phyloP scores from a whole-genome alignment of 805 yeast species.

The Teunomyces pallodes region DNA sequence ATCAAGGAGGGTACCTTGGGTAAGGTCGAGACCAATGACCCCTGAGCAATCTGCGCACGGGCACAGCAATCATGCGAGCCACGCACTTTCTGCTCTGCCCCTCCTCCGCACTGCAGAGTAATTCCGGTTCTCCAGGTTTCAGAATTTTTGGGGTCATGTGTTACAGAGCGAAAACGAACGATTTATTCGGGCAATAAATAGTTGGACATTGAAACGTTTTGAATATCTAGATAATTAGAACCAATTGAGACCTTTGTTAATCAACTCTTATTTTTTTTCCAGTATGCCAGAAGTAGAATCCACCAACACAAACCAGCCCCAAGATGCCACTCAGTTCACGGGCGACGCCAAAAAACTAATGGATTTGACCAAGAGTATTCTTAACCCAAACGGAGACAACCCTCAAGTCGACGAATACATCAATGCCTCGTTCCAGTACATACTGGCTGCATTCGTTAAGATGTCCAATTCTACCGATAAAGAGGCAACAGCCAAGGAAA shows the following conservation, averaged over 20 bases:
- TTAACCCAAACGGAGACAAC: conserved; percentile 31
- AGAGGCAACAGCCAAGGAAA: conserved; percentile 32
- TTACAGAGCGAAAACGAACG: background rate
- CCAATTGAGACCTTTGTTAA: background rate
- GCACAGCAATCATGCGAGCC: too few relatives aligned
- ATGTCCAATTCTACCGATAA: conserved; percentile 32
- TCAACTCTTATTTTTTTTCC: background rate
- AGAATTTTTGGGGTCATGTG: background rate
- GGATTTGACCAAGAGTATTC: conserved; percentile 11
- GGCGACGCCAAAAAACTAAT: conserved; percentile 11
- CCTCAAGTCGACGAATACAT: conserved; percentile 27
- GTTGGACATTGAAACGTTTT: background rate
- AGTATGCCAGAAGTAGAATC: background rate
- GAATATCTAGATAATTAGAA: background rate
- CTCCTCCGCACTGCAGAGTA: background rate
- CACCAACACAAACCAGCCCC: background rate
- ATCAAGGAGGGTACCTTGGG: conserved; percentile 2
- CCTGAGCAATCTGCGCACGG: background rate
- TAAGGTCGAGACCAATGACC: conserved; percentile 1
- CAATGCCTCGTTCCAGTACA: conserved; percentile 24
- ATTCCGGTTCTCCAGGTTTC: background rate
- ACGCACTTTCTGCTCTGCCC: background rate
- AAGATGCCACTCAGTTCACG: conserved; percentile 1
- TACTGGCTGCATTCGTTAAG: conserved; percentile 22
- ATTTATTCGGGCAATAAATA: background rate